phyloP scores from a whole-genome alignment of 176 grass and related monocot genomes.

The Hsuehochloa calcarea region DNA sequence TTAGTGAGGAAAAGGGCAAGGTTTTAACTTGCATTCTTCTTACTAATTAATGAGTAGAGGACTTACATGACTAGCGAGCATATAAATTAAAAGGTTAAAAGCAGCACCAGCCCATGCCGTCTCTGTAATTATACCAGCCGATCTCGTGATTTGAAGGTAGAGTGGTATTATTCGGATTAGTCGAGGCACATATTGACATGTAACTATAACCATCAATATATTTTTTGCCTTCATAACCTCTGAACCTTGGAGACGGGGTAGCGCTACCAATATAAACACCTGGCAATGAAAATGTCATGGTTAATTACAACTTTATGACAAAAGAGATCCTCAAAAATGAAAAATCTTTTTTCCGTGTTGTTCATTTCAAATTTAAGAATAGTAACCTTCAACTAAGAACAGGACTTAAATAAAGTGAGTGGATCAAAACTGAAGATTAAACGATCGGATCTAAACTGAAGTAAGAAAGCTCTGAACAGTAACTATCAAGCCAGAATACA shows the following conservation, averaged over 20 bases:
- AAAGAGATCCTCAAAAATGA: neutral
- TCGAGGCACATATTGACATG: slow-evolving; percentile 90
- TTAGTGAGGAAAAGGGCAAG: neutral
- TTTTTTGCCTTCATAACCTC: slow-evolving; percentile 70
- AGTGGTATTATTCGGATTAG: slow-evolving; percentile 85
- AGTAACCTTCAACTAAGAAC: neutral
- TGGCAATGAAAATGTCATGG: slow-evolving; percentile 27
- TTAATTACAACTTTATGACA: slow-evolving; percentile 3
- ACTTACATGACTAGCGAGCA: slow-evolving; percentile 98
- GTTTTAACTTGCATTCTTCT: slow-evolving; percentile 6
- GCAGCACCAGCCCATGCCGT: slow-evolving; percentile 97
- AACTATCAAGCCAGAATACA: neutral
- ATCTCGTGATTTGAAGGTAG: slow-evolving; percentile 93
- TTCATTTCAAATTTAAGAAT: slow-evolving; percentile 6
- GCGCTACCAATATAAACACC: slow-evolving; percentile 73
- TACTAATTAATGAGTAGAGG: slow-evolving; percentile 5
- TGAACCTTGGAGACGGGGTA: slow-evolving; percentile 55
- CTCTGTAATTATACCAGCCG: slow-evolving; percentile 93
- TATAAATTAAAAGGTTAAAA: slow-evolving; percentile 98
- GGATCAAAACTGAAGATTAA: neutral
- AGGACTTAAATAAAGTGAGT: neutral
- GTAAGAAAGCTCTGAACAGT: neutral
- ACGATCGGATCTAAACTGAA: slow-evolving; percentile 1
- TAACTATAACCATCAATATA: slow-evolving; percentile 66
- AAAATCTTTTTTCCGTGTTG: neutral